Conservation (phyloP, 805 yeast species). For the Hyphopichia homilentoma region DNA sequence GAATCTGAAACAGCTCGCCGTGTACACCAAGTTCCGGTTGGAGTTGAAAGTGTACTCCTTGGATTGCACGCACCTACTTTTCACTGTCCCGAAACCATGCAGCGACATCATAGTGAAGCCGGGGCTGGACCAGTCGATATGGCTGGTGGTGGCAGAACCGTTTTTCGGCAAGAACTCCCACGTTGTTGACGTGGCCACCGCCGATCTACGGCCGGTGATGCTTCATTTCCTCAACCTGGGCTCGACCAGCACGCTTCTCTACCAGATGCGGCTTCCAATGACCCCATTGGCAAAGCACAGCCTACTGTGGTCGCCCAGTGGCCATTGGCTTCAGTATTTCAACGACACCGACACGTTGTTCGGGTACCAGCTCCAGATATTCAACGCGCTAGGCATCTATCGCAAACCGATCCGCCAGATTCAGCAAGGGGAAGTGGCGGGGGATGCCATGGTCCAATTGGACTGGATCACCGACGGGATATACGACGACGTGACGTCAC, state of each 20-base stretch:
- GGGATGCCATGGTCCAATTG: constrained; percentile 12
- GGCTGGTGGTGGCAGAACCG: constrained; percentile 30
- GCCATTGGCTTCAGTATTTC: constrained; percentile 31
- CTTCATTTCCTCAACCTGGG: constrained; percentile 33
- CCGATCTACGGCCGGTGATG: constrained; percentile 8
- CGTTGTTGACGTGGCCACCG: constrained; percentile 2
- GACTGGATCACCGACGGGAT: constrained; percentile 14
- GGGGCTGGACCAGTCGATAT: constrained; percentile 9
- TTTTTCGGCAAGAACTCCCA: constrained; percentile 9
- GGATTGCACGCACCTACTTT: constrained; percentile 29
- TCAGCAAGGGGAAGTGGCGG: constrained; percentile 2
- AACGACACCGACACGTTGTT: constrained; percentile 17
- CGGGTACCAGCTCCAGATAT: constrained; percentile 26
- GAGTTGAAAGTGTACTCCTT: constrained; percentile 33
- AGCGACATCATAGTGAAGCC: constrained; percentile 15
- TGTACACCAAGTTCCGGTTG: constrained; percentile 24
- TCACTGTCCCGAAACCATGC: constrained; percentile 31
- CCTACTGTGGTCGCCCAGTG: constrained; percentile 30
- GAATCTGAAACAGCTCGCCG: constrained; percentile 30
- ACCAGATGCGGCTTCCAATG: constrained; percentile 16
- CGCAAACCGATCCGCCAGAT: constrained; percentile 6
- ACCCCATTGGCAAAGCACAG: constrained; percentile 11
- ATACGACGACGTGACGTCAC: constrained; percentile 3
- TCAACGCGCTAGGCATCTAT: constrained; percentile 23
- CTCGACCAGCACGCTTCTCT: constrained; percentile 22